Base-by-base conservation (phyloP, 2,329 filamentous ascomycete genomes). In the Cadophora sp. region DNA sequence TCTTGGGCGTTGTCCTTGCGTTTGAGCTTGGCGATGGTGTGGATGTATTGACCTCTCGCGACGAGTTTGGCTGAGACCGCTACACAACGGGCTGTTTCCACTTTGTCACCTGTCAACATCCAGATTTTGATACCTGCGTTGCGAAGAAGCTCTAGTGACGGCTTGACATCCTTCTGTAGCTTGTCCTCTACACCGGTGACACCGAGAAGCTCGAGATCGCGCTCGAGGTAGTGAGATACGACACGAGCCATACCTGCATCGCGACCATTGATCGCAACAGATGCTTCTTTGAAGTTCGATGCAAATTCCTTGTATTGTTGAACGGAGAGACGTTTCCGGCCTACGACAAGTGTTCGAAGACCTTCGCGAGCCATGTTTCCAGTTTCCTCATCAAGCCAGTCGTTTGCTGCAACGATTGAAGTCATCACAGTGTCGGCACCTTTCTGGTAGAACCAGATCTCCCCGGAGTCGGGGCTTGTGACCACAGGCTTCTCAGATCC, bases 341-440 rank as follows among this genome's bases (percentile, higher is more conserved):
- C 96, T 30, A 99, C 91, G 6, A 99, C 96, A 6, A 99, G 84
- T 0, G 96, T 99, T 66, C 96, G 90, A 59, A 99, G 83, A 47
- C 96, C 96, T 83, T 99, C 96, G 58, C 96, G 89, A 6, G 96
- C 96, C 96, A 99, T 99, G 78, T 99, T 99, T n/a, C 93, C 93
- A 0, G 96, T 98, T 79, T 99, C 96, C 79, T 99, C 96, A 73
- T 99, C 96, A 0, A 99, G 88, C 96, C 96, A 99, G 81, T 99
- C 96, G 76, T 98, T 99, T 20, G 94, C 89, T 8, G 91, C 93
- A 43, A 99, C 96, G 71, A 99, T 98, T 3, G 90, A 86, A n/a
- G 90, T 88, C 96, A 99, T 99, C 70, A 99, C 95, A 0, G 96
- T 98, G 78, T 99, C 96, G 2, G 96, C 96, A 68, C 96, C 96